Percentiles rank a stretch among this genome's conserved stretches.
phyloP scores from a whole-genome alignment of 306 rosid species.

The Citrullus mucosospermus region DNA sequence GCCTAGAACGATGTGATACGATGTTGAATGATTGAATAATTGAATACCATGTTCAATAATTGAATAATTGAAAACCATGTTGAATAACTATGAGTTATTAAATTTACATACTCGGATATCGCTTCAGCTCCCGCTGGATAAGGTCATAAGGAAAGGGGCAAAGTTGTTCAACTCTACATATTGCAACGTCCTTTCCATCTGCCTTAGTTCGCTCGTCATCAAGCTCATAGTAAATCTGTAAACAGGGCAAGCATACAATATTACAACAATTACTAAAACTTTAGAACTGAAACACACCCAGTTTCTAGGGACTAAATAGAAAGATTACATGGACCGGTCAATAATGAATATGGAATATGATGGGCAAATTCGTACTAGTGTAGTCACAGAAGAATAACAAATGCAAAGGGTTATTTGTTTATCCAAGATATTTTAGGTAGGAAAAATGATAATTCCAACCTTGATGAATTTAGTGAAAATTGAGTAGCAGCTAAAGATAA shows the following conservation, averaged over 20 bases:
- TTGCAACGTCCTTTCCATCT: slow-evolving; percentile 68
- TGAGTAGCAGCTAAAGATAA: neutral
- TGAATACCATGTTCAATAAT: neutral
- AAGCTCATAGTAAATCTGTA: slow-evolving; percentile 88
- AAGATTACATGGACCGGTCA: neutral
- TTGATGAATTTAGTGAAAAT: neutral
- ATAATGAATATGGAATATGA: neutral
- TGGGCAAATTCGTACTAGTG: neutral
- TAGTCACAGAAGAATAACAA: neutral
- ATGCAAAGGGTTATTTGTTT: neutral
- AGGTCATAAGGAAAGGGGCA: slow-evolving; percentile 97
- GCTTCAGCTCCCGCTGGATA: slow-evolving; percentile 76
- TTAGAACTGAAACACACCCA: neutral
- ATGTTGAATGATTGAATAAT: neutral
- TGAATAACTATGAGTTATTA: too few relatives aligned
- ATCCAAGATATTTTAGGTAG: neutral
- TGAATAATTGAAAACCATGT: slow-evolving; percentile 11
- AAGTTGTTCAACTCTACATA: slow-evolving; percentile 92
- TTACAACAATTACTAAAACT: neutral
- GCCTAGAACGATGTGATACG: neutral
- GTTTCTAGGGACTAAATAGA: neutral
- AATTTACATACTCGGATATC: slow-evolving; percentile 75
- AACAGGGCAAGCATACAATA: neutral
- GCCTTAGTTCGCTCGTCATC: slow-evolving; percentile 61
- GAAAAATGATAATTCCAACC: neutral